Evolutionary conservation across 495 filamentous ascomycete species (phyloP), one percentile per base, ranked within the genome.

Genomic region (Aspergillus nanangensis): DNA sequence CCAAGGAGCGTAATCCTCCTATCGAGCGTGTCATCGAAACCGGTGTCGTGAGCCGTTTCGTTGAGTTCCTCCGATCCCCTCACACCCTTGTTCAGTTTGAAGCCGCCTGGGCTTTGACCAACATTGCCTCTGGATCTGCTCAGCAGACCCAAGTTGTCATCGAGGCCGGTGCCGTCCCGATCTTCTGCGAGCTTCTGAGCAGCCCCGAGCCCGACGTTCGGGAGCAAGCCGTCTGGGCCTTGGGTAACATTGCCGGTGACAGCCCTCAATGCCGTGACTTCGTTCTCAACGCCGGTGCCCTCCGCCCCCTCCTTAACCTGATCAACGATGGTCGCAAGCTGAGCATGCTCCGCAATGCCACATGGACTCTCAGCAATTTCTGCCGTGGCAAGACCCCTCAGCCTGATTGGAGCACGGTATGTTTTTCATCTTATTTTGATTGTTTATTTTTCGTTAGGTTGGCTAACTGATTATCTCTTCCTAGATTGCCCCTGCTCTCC

Each of bases 21-120:
- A 99, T 99, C 63, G 94, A 99, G 69, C 88, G 91, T 56, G 94
- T 99, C 50, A 97, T 99, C 63, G 93, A 96, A 80, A 97, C 94
- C 47, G 94, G 94, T 50, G 94, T 99, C 48, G 94, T 99, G 35
- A 82, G 83, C 70, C 85, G 94, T 60, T 99, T 99, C 61, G 94
- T 99, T 60, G 87, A 95, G 66, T 99, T 99, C 71, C 90, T 99
- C 43, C 86, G 90, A 44, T 99, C 94, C 22, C 94, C 94, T 42
- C 94, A 99, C 64, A 99, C 94, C 23, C 79, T 99, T 19, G 94
- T 99, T 39, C 94, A 99, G 70, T 99, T 99, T 65, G 94, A 99
- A 71, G 93, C 94, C 56, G 94, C 94, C 8, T 99, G 94, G 94
- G 94, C 94, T 52, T 75, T 99, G 61, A 99, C 94, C 70, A 99